These are phyloP conservation scores for Cyclostephanos tholiformis DNA, from an alignment of 108 stramenopile genomes.

Conservation along the genomic window DNA sequence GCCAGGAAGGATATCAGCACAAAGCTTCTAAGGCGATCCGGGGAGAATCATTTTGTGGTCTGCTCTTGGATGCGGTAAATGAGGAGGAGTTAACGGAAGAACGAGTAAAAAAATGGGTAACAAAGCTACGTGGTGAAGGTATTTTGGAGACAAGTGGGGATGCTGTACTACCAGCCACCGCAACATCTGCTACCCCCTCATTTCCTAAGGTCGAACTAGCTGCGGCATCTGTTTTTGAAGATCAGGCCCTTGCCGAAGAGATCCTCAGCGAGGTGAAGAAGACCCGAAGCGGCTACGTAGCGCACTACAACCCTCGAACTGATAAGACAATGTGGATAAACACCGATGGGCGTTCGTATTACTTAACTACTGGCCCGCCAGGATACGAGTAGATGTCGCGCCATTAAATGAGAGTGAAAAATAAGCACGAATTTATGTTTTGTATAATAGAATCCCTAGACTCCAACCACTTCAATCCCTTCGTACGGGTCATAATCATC, in stretches of 20 bases:
- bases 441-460: background rate
- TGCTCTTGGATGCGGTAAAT: conserved; percentile 82
- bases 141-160: conserved; percentile 56
- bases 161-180: conserved; percentile 15
- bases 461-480: background rate
- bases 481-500: conserved; percentile 7
- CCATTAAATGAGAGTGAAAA: background rate
- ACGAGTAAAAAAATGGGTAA: conserved; percentile 78
- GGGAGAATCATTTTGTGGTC: conserved; percentile 85
- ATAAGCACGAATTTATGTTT: background rate
- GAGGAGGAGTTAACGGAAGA: conserved; percentile 81
- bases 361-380: conserved; percentile 34
- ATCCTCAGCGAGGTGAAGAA: conserved; percentile 23
- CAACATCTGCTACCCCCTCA: conserved; percentile 5
- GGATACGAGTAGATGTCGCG: conserved; percentile 12
- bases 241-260: conserved; percentile 42
- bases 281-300: conserved; percentile 48
- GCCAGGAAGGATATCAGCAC: conserved; percentile 82
- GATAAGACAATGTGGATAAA: conserved; percentile 82
- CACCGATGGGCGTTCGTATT: conserved; percentile 55
- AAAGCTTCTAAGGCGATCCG: conserved; percentile 80
- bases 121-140: conserved; percentile 73
- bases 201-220: conserved; percentile 14
- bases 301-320: conserved; percentile 66
- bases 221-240: conserved; percentile 25